Evolutionary conservation across 2,329 filamentous ascomycete genomes (phyloP), one percentile per base, ranked within the genome.

Genomic region (Colletotrichum tanaceti): DNA sequence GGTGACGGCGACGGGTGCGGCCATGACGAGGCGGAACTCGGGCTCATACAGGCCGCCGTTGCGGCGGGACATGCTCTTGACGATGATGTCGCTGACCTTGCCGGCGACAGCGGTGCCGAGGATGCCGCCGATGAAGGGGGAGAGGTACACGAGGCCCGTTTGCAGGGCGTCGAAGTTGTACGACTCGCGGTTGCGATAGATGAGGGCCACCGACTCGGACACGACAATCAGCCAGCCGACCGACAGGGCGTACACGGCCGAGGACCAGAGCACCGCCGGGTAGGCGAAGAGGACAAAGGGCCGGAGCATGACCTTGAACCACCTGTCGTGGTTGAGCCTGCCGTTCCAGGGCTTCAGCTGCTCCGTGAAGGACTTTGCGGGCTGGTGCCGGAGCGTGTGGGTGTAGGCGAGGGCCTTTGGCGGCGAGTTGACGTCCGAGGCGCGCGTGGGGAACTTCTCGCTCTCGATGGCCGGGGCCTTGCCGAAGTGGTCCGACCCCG

Each of bases 41-140:
- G 95, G 95, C 78, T 98, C 95, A 77, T 98, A 98, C 3, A 98
- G 83, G 2, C 95, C 95, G n/a, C 93, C 93, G 73, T 98, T 98
- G 35, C 90, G 89, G 43, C 90, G 87, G 2, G 93, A 87, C 91
- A 98, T 93, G 67, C 84, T 90, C 60, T 89, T 89, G 6, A 97
- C 94, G 55, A 98, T 89, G 2, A 95, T 75, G 75, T 98, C 96
- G 4, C 92, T 96, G 14, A 97, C 86, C 75, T 91, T 93, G 47
- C 95, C 96, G 0, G 95, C 95, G 0, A 98, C 93, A 0, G 91
- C 94, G 0, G 94, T 97, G n/a, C 95, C 95, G 0, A 98, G 84
- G 5, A 98, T 86, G 9, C 93, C 94, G 16, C 94, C 94, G 5
- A 98, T 81, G 74, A 98, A 98, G 0, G 95, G 95, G 0, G 92